Evolutionary conservation across 805 yeast genomes (phyloP).

Genomic region (Danielozyma ontarioensis): DNA sequence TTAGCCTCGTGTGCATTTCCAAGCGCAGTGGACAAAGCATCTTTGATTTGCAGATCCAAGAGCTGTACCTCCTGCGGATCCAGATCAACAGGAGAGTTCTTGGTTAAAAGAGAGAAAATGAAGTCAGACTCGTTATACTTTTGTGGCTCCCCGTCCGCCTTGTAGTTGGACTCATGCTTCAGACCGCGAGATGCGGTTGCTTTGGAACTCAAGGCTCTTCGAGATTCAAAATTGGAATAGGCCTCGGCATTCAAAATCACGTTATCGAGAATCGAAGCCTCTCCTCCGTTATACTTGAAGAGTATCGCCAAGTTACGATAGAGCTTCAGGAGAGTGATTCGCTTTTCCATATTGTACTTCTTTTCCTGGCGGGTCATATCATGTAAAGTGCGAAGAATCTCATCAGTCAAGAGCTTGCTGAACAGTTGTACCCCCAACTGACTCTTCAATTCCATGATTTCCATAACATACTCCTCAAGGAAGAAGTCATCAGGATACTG

Average conservation of each 20-base stretch:
- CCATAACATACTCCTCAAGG: conserved; percentile 28
- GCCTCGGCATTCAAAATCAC: conserved; percentile 22
- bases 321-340: conserved; percentile 21
- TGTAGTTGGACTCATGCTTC: neutral
- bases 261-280: conserved; percentile 32
- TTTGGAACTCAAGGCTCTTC: conserved; percentile 5
- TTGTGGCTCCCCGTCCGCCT: too few species aligned
- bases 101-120: conserved; percentile 10
- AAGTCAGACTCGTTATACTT: conserved; percentile 14
- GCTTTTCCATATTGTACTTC: conserved; percentile 11
- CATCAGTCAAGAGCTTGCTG: conserved; percentile 4
- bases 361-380: conserved; percentile 10
- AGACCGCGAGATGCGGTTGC: too few species aligned
- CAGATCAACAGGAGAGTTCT: conserved; percentile 4
- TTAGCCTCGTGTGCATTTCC: conserved; percentile 6
- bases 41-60: conserved; percentile 12
- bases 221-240: conserved; percentile 19
- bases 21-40: conserved; percentile 19
- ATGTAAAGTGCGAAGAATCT: conserved; percentile 12
- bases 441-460: conserved; percentile 19
- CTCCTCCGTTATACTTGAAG: conserved; percentile 28
- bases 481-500: conserved; percentile 30
- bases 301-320: conserved; percentile 24
- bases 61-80: neutral
- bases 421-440: conserved; percentile 15